A percentile compares a stretch with the other conserved stretches of the same genome.
Evolutionary conservation across 345 rosid species (phyloP).

Genomic region (Melaleuca alternifolia): DNA sequence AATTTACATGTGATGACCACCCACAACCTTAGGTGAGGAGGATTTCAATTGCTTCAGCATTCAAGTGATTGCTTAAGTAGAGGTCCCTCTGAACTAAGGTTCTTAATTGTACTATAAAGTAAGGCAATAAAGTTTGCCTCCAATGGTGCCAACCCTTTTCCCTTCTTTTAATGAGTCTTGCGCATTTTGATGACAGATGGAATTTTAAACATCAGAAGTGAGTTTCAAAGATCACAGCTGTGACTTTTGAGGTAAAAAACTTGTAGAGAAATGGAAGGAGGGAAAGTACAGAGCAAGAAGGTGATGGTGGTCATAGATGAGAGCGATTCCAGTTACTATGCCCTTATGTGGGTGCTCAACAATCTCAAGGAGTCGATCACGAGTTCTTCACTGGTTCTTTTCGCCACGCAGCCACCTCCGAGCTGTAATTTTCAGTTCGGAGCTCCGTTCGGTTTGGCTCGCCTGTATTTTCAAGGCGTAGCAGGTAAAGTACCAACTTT

Average conservation of each 20-base stretch:
- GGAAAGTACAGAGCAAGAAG: slow-evolving; percentile 15
- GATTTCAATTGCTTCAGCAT: not conserved
- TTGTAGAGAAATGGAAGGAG: not conserved
- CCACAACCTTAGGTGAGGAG: not conserved
- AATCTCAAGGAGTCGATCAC: slow-evolving; percentile 23
- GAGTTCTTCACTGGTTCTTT: slow-evolving; percentile 14
- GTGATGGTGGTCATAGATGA: slow-evolving; percentile 52
- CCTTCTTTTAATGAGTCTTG: not conserved
- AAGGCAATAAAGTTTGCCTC: not conserved
- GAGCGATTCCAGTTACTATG: slow-evolving; percentile 26
- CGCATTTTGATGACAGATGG: not conserved
- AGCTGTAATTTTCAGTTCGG: not conserved
- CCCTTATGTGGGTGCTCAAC: slow-evolving; percentile 37
- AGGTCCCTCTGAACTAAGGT: not conserved
- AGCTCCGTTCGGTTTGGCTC: slow-evolving; percentile 14
- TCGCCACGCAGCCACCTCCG: slow-evolving; percentile 24
- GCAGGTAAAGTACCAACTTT: slow-evolving; percentile 3
- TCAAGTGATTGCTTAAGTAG: not conserved
- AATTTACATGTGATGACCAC: not conserved
- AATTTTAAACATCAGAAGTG: not conserved
- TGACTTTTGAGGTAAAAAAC: not conserved
- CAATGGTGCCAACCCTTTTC: not conserved
- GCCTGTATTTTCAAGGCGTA: slow-evolving; percentile 21
- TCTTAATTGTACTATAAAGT: not conserved
- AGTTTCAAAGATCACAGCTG: not conserved